Evolutionary conservation across 768 basidiomycete species (phyloP), one percentile per base, ranked within the genome.

Genomic region (Leccinum uliginosum): DNA sequence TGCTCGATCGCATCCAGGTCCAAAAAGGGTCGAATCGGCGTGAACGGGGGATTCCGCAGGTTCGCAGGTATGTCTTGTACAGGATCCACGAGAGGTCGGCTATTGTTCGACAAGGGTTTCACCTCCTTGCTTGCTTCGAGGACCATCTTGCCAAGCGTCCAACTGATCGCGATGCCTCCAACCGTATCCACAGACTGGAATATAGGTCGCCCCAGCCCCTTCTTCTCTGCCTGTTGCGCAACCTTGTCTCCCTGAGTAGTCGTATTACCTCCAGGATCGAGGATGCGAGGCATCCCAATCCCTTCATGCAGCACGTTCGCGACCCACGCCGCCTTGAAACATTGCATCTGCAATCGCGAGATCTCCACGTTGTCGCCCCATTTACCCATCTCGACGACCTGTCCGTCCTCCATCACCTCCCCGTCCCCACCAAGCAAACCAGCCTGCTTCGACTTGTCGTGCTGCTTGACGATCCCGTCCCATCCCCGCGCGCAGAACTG

Each of bases 141-240:
- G 0, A 98, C 96, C 95, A 98, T 98, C 72, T 98, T 98, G 26
- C 97, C 97, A 32, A 98, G 79, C 4, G 97, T 98, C 97, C 97
- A 99, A 65, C 85, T 93, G 65, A 99, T 93, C 45, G 94, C 93
- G 38, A 96, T 92, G 66, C 90, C 91, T 34, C 85, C 87, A 29
- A 99, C 89, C n/a, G 85, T 83, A 69, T 98, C 93, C 73, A 95
- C 76, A 40, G 88, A 91, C 73, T 98, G 97, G 74, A 99, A 98
- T n/a, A 82, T 76, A 8, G 92, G 89, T 57, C 80, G 72, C 50
- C 89, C 86, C 29, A 98, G 78, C 17, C 92, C 91, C 71, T 97
- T 97, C 71, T 80, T 80, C 58, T 80, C 79, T 10, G 95, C 95
- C 66, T 93, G 84, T 51, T 80, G 74, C 21, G 80, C 84, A 26